A percentile compares a stretch with the other conserved stretches of the same genome.
Conservation (phyloP, 768 basidiomycete species). For the Suillus discolor region DNA sequence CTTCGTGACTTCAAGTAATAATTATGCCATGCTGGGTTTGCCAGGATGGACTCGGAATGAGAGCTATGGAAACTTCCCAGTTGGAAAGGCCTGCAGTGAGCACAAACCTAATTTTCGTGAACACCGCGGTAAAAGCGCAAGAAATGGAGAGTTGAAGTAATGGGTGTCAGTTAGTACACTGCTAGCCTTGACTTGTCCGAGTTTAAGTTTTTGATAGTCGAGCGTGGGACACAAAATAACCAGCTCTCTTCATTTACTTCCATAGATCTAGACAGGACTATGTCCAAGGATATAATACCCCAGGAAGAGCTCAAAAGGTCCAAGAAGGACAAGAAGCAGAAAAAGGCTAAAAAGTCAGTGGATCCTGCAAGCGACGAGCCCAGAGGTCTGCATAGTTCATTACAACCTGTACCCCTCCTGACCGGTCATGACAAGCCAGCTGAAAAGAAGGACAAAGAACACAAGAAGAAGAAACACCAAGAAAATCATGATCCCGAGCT, state of each 20-base stretch:
- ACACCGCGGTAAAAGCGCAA: background rate
- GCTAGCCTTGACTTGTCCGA: background rate
- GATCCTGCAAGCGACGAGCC: conserved; percentile 14
- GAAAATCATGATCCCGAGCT: conserved; percentile 36
- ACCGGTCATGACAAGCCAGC: conserved; percentile 16
- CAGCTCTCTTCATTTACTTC: background rate
- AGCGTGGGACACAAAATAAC: conserved; percentile 2
- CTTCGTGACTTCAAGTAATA: background rate
- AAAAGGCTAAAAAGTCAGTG: conserved; percentile 20
- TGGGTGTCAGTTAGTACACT: background rate
- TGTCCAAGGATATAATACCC: conserved; percentile 12
- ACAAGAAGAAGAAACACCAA: conserved; percentile 46
- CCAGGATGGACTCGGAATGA: background rate
- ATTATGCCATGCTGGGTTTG: background rate
- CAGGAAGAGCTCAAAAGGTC: conserved; percentile 21
- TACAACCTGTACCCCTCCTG: conserved; percentile 4
- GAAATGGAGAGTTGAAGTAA: background rate
- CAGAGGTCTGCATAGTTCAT: conserved; percentile 25
- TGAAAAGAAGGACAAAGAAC: conserved; percentile 39
- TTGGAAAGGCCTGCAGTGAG: background rate
- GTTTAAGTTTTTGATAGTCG: background rate
- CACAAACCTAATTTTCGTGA: background rate
- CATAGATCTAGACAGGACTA: conserved; percentile 9
- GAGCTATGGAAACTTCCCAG: background rate
- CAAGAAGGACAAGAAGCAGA: conserved; percentile 29